A percentile compares a stretch with the other conserved stretches of the same genome.
phyloP scores from a whole-genome alignment of 2,329 filamentous ascomycete species.

The Fusarium bulbicola region DNA sequence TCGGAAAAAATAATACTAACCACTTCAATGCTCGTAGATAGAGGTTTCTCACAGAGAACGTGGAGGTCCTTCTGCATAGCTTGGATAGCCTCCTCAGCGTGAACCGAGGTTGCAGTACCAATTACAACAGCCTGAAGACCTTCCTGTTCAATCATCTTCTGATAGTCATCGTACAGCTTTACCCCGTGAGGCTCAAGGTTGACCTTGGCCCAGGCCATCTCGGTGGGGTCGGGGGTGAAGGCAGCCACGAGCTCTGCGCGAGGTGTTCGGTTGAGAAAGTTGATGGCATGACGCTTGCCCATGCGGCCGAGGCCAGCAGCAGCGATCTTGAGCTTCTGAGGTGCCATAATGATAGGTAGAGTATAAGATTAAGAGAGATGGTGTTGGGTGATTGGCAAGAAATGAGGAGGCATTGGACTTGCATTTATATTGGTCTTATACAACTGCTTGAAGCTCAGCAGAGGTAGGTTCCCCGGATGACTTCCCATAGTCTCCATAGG shows the following conservation, averaged over 20 bases:
- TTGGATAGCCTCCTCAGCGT: constrained; percentile 65
- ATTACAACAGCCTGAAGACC: constrained; percentile 55
- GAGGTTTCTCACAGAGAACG: constrained; percentile 68
- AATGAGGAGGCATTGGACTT: not conserved
- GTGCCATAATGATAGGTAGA: not conserved
- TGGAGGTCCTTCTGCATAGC: constrained; percentile 64
- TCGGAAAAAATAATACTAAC: not conserved
- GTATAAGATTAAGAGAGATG: not conserved
- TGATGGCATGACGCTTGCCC: constrained; percentile 60
- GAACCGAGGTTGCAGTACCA: constrained; percentile 58
- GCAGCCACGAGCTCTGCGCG: constrained; percentile 60
- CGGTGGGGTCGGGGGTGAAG: constrained; percentile 55
- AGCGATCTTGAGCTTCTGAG: constrained; percentile 52
- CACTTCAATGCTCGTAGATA: constrained; percentile 58
- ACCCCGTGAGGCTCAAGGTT: constrained; percentile 56
- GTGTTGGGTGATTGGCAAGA: not conserved
- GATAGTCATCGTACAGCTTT: constrained; percentile 54
- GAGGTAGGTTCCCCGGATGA: not conserved
- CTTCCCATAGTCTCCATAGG: not conserved
- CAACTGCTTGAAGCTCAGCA: not conserved
- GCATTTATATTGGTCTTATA: not conserved
- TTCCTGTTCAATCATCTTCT: constrained; percentile 54
- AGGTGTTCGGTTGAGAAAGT: constrained; percentile 56
- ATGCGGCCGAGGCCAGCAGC: constrained; percentile 62
- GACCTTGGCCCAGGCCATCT: constrained; percentile 55